A percentile compares a stretch with the other conserved stretches of the same genome.
These are phyloP conservation scores for Actinomucor elegans DNA, from an alignment of 371 early-diverging fungal species.

Conservation along the genomic window DNA sequence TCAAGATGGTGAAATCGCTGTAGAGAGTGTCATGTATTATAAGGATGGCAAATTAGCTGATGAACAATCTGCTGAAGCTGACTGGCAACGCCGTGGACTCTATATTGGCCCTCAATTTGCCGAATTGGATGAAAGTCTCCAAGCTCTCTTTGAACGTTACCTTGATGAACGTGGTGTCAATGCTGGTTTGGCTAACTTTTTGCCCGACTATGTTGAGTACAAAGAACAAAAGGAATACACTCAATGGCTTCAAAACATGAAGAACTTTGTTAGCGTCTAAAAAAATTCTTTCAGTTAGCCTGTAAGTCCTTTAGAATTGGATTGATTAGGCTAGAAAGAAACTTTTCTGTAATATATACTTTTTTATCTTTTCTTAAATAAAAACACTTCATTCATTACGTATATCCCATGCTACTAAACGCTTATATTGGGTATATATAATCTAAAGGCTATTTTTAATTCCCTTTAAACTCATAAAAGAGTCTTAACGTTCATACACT, in stretches of 20 bases:
- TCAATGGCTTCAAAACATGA: slow-evolving; percentile 79
- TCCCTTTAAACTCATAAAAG: too few relatives aligned
- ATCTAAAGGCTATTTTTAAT: too few relatives aligned
- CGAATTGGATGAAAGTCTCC: slow-evolving; percentile 86
- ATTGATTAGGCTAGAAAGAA: too few relatives aligned
- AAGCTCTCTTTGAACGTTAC: slow-evolving; percentile 80
- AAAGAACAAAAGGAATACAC: slow-evolving; percentile 94
- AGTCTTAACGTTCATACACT: too few relatives aligned
- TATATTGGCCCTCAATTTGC: slow-evolving; percentile 93
- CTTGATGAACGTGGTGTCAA: slow-evolving; percentile 87
- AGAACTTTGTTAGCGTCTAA: slow-evolving; percentile 62
- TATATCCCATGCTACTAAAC: too few relatives aligned
- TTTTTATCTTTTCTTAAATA: too few relatives aligned
- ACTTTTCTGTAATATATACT: too few relatives aligned
- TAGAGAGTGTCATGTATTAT: slow-evolving; percentile 80
- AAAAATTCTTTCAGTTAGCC: too few relatives aligned
- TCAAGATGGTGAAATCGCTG: slow-evolving; percentile 84
- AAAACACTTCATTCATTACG: too few relatives aligned
- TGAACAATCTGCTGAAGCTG: slow-evolving; percentile 80
- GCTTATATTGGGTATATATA: too few relatives aligned
- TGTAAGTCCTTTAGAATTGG: too few relatives aligned
- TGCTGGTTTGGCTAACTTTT: slow-evolving; percentile 74
- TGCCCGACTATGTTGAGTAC: slow-evolving; percentile 84
- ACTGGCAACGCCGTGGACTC: slow-evolving; percentile 87
- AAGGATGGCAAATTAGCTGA: slow-evolving; percentile 66